Evolutionary conservation across 106 monocot genomes (phyloP).

Genomic region (Amphibolis antarctica): DNA sequence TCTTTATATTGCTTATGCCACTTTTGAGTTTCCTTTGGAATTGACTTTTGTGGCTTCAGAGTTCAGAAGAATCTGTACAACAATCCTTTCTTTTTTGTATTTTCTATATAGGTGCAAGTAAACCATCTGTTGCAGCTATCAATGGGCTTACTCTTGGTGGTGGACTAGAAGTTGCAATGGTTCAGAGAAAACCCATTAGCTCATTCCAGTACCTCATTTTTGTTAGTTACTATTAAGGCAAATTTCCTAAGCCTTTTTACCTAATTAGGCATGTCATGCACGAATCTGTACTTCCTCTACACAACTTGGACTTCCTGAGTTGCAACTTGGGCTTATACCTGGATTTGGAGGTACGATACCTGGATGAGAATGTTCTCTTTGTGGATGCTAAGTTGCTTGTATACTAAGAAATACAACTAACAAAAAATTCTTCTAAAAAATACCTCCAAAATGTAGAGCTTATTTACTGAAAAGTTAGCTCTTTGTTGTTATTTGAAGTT

Average conservation of each 20-base stretch:
- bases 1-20: not conserved
- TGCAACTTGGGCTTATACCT: slow-evolving; percentile 86
- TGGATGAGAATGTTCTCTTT: not conserved
- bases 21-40: not conserved
- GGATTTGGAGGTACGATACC: slow-evolving; percentile 75
- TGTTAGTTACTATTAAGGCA: not conserved
- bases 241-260: slow-evolving; percentile 5
- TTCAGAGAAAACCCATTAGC: slow-evolving; percentile 11
- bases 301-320: slow-evolving; percentile 86
- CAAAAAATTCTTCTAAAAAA: no score
- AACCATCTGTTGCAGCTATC: slow-evolving; percentile 93
- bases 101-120: slow-evolving; percentile 46
- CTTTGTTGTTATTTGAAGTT: no score
- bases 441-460: no score
- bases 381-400: not conserved
- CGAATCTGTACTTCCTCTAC: slow-evolving; percentile 62
- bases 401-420: not conserved
- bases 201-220: not conserved
- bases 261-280: slow-evolving; percentile 72
- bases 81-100: not conserved
- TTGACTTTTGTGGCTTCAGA: not conserved
- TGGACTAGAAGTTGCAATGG: slow-evolving; percentile 94
- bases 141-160: slow-evolving; percentile 96
- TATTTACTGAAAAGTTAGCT: no score
- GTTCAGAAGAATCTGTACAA: not conserved